These are phyloP conservation scores for Saturnispora dispora DNA, from an alignment of 805 yeast species.

Conservation along the genomic window DNA sequence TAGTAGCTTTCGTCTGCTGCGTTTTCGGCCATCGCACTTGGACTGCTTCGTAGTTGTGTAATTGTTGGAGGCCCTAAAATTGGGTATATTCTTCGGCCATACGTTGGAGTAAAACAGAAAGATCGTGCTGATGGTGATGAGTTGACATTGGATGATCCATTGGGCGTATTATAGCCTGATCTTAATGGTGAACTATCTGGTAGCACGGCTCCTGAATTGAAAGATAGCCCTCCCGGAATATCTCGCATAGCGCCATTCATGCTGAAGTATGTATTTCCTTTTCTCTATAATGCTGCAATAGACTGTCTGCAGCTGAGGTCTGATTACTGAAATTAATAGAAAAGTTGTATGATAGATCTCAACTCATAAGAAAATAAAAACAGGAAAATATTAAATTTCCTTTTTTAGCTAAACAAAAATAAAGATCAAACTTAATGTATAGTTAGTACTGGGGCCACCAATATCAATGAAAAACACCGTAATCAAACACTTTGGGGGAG, in stretches of 20 bases:
- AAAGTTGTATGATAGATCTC: neutral
- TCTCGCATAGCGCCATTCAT: neutral
- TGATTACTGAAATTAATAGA: neutral
- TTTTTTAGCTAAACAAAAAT: constrained; percentile 3
- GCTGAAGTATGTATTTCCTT: neutral
- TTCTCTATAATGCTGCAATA: neutral
- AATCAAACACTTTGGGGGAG: neutral
- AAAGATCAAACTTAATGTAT: neutral
- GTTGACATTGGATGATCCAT: neutral
- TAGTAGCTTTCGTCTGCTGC: constrained; percentile 23
- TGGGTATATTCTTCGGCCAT: constrained; percentile 24
- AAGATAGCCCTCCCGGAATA: constrained; percentile 6
- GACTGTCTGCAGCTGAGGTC: neutral
- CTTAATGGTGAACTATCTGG: constrained; percentile 5
- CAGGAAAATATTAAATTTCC: constrained; percentile 2
- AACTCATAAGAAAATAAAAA: neutral
- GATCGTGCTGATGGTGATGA: constrained; percentile 20
- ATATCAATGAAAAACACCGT: neutral
- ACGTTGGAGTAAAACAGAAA: constrained; percentile 26
- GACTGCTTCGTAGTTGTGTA: constrained; percentile 1
- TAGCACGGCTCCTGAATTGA: neutral
- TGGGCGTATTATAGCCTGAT: constrained; percentile 2
- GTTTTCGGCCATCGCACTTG: constrained; percentile 9
- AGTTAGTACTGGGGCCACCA: neutral
- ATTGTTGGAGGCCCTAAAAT: constrained; percentile 12